phyloP scores from a whole-genome alignment of 441 rosid species.

The Populus trichocarpa region DNA sequence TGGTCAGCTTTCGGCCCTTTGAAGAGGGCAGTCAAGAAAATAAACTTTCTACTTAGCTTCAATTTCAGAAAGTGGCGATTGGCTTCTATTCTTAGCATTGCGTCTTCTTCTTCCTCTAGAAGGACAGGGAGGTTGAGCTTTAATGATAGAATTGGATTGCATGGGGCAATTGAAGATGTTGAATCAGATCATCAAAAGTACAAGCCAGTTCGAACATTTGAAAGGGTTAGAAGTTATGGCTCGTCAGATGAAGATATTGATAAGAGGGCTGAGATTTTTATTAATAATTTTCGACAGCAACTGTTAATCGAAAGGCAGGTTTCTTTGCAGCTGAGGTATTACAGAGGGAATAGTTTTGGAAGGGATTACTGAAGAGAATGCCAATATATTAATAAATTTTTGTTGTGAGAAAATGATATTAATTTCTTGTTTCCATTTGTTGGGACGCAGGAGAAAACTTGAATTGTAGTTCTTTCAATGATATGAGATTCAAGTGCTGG shows the following conservation, averaged over 20 bases:
- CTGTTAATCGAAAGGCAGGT: conserved; percentile 75
- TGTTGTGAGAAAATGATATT: background rate
- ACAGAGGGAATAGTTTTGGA: conserved; percentile 12
- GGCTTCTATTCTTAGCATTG: conserved; percentile 17
- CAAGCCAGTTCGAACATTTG: conserved; percentile 16
- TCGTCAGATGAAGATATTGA: conserved; percentile 66
- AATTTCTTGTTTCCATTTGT: background rate
- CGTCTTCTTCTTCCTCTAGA: background rate
- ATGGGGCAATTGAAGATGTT: conserved; percentile 29
- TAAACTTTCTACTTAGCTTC: conserved; percentile 28
- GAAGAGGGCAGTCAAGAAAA: conserved; percentile 44
- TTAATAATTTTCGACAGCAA: conserved; percentile 62
- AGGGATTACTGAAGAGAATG: conserved; percentile 7
- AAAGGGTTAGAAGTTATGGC: conserved; percentile 33
- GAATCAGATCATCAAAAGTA: conserved; percentile 9
- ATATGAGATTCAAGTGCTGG: too few species aligned
- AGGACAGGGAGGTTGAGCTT: conserved; percentile 32
- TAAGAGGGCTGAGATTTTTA: conserved; percentile 68
- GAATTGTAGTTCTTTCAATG: background rate
- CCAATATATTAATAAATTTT: background rate
- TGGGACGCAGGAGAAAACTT: background rate
- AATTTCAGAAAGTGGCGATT: conserved; percentile 33
- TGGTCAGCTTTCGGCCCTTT: conserved; percentile 29
- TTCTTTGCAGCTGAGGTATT: conserved; percentile 45
- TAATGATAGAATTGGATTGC: conserved; percentile 37